Percentiles rank a stretch among this genome's conserved stretches.
Evolutionary conservation across 2,329 filamentous ascomycete species (phyloP).

Genomic region (Onygenales sp.): DNA sequence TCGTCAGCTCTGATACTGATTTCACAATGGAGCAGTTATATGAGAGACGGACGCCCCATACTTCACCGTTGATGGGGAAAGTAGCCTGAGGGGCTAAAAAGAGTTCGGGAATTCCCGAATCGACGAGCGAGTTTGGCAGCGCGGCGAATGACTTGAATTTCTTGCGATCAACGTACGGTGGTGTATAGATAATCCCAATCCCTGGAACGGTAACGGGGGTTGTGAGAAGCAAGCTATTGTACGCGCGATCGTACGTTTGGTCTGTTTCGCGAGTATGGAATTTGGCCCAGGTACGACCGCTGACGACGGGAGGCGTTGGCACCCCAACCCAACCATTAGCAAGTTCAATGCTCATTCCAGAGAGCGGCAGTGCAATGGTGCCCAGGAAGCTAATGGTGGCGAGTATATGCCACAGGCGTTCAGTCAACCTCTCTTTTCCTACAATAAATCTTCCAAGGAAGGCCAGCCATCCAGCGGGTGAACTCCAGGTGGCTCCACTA

Average conservation of each 20-base stretch:
- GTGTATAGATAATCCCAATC: slow-evolving; percentile 4
- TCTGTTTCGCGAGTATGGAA: slow-evolving; percentile 1
- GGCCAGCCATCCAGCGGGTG: neutral
- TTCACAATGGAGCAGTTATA: slow-evolving; percentile 6
- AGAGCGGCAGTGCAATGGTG: slow-evolving; percentile 5
- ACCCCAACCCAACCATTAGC: slow-evolving; percentile 3
- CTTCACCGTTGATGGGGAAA: slow-evolving; percentile 1
- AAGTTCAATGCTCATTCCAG: slow-evolving; percentile 6
- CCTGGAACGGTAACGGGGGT: slow-evolving; percentile 1
- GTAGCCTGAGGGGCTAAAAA: slow-evolving; percentile 5
- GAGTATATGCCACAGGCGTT: slow-evolving; percentile 1
- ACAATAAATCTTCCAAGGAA: neutral
- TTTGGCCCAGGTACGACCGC: slow-evolving; percentile 1
- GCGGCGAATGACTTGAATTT: neutral
- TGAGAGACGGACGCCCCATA: slow-evolving; percentile 5
- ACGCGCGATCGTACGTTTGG: neutral
- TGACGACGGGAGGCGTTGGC: neutral
- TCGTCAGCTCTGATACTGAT: slow-evolving; percentile 5
- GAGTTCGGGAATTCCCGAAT: neutral
- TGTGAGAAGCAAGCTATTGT: neutral
- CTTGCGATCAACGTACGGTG: slow-evolving; percentile 1
- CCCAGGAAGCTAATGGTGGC: neutral
- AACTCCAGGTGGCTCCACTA: neutral
- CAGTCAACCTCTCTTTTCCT: neutral
- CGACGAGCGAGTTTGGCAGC: neutral